These are phyloP conservation scores for Irpex rosettiformis DNA, from an alignment of 1,284 basidiomycete genomes.

Conservation along the genomic window DNA sequence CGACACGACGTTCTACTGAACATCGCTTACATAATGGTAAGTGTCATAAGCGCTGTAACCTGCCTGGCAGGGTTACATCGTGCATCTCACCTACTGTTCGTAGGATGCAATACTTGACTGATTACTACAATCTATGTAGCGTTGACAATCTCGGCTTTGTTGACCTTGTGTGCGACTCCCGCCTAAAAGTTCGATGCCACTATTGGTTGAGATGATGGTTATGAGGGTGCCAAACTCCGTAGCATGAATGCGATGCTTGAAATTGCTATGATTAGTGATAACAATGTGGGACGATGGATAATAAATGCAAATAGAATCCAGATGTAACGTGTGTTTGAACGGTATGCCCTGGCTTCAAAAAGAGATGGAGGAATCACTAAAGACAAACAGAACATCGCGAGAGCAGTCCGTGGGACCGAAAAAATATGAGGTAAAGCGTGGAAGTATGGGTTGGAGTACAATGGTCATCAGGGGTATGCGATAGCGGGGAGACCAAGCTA, in stretches of 20 bases:
- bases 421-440: neutral
- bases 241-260: neutral
- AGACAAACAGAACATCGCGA: conserved; percentile 18
- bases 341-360: neutral
- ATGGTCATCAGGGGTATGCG: conserved; percentile 22
- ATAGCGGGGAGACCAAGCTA: conserved; percentile 24
- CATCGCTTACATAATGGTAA: no score
- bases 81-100: no score
- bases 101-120: no score
- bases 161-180: no score
- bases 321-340: conserved; percentile 1
- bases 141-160: no score
- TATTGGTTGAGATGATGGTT: no score
- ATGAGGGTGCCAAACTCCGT: neutral
- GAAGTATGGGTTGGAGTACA: conserved; percentile 10
- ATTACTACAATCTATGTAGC: no score
- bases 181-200: no score
- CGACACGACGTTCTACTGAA: no score
- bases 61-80: no score
- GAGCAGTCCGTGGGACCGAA: conserved; percentile 2
- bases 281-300: neutral
- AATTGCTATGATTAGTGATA: conserved; percentile 3
- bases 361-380: conserved; percentile 16
- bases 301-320: conserved; percentile 1
- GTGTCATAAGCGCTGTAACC: no score